Conservation (phyloP, 768 basidiomycete species). For the Pisolithus sp. region DNA sequence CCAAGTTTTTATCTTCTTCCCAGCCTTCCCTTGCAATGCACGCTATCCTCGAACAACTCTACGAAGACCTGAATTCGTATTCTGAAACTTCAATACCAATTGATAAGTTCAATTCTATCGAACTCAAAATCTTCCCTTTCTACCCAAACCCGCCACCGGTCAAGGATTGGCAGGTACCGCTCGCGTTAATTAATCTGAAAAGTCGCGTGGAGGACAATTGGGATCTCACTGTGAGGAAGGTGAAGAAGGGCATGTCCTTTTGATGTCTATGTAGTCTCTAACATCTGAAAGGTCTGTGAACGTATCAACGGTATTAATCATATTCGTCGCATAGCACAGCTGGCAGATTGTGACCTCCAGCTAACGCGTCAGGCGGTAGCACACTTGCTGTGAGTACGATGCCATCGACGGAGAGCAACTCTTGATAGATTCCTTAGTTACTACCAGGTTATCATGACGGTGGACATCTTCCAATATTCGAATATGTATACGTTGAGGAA, state of each 20-base stretch:
- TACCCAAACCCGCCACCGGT: conserved; percentile 90
- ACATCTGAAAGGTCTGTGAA: conserved; percentile 53
- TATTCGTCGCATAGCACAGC: conserved; percentile 82
- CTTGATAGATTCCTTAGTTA: conserved; percentile 46
- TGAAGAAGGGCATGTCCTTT: conserved; percentile 17
- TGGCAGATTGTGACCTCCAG: conserved; percentile 82
- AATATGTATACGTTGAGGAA: conserved; percentile 94
- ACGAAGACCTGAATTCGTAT: conserved; percentile 96
- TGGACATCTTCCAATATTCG: conserved; percentile 96
- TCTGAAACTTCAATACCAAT: conserved; percentile 92
- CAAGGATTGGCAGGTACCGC: conserved; percentile 92
- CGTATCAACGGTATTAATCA: conserved; percentile 90
- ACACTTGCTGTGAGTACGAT: conserved; percentile 71
- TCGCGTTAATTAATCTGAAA: conserved; percentile 78
- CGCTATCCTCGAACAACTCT: conserved; percentile 90
- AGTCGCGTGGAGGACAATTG: conserved; percentile 85
- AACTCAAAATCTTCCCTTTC: conserved; percentile 94
- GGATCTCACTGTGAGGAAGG: conserved; percentile 93
- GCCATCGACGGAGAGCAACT: background rate
- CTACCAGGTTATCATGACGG: conserved; percentile 93
- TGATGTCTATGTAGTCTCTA: background rate
- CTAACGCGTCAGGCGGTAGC: conserved; percentile 83
- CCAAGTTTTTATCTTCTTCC: conserved; percentile 75
- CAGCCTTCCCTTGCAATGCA: conserved; percentile 61
- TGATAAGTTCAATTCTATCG: conserved; percentile 89